Evolutionary conservation across 306 rosid species (phyloP), one percentile per base, ranked within the genome.

Genomic region (Begonia masoniana): DNA sequence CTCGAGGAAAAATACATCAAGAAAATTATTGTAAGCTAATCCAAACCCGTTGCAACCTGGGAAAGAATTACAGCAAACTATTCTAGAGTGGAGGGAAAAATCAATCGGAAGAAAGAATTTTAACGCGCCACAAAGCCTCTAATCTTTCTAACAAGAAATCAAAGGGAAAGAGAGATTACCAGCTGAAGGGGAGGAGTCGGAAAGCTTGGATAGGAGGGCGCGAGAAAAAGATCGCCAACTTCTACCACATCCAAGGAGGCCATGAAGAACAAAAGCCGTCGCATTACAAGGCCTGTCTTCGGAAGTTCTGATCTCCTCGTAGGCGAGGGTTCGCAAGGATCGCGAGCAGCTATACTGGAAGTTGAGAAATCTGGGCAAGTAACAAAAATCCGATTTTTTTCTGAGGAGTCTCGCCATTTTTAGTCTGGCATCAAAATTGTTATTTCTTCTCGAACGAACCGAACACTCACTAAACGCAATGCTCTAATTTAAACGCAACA

Each of bases 171-270:
- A 57, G 13, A 53, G 17, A 48, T 10, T 69, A 85, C 97, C 83
- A n/a, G n/a, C n/a, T n/a, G n/a, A n/a, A n/a, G n/a, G n/a, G n/a
- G n/a, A n/a, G n/a, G n/a, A n/a, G n/a, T n/a, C n/a, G n/a, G n/a
- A n/a, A n/a, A n/a, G n/a, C n/a, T n/a, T n/a, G n/a, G n/a, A n/a
- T n/a, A n/a, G n/a, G n/a, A n/a, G n/a, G n/a, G n/a, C n/a, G n/a
- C n/a, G n/a, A n/a, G n/a, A n/a, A n/a, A n/a, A n/a, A n/a, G n/a
- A n/a, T n/a, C n/a, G n/a, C n/a, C n/a, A n/a, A n/a, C n/a, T n/a
- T n/a, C n/a, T n/a, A n/a, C n/a, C n/a, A n/a, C n/a, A 4, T 70
- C 97, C 97, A 42, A 85, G 57, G 15, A 89, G 88, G 61, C 95
- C 91, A 49, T 89, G 97, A 68, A 89, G 77, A 56, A 89, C 50